phyloP scores from a whole-genome alignment of 129 eudicot genomes.

The Solidago caesia region DNA sequence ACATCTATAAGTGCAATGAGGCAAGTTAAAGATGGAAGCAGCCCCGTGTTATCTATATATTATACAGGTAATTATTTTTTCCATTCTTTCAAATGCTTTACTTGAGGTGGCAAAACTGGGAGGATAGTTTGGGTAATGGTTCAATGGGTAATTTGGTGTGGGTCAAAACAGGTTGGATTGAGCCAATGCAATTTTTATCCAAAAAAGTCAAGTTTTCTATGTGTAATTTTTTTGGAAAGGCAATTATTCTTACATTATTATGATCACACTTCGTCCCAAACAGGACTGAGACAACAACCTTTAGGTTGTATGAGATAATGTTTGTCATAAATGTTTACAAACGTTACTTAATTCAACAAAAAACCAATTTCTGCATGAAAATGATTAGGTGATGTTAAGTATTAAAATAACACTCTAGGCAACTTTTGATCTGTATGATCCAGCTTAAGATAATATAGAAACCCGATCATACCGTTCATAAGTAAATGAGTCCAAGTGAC shows the following conservation, averaged over 20 bases:
- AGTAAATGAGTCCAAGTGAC: not conserved
- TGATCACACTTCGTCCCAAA: too few species aligned
- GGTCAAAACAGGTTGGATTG: not conserved
- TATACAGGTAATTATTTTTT: constrained; percentile 63
- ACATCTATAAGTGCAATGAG: constrained; percentile 36
- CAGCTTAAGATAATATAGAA: not conserved
- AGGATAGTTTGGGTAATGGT: not conserved
- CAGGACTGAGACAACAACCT: too few species aligned
- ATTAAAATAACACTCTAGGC: not conserved
- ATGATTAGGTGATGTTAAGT: not conserved
- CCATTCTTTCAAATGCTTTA: not conserved
- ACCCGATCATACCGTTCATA: not conserved
- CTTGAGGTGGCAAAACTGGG: not conserved
- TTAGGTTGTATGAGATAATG: too few species aligned
- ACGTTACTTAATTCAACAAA: not conserved
- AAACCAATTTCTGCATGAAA: not conserved
- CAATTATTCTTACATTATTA: too few species aligned
- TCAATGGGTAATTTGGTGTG: not conserved
- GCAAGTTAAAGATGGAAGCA: constrained; percentile 70
- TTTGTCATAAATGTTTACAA: not conserved
- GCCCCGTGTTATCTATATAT: constrained; percentile 76
- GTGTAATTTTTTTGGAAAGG: too few species aligned
- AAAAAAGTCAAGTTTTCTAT: not conserved
- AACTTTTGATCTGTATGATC: not conserved
- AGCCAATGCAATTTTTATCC: not conserved